phyloP scores from a whole-genome alignment of 257 asterid genomes.

The Salvia hispanica region DNA sequence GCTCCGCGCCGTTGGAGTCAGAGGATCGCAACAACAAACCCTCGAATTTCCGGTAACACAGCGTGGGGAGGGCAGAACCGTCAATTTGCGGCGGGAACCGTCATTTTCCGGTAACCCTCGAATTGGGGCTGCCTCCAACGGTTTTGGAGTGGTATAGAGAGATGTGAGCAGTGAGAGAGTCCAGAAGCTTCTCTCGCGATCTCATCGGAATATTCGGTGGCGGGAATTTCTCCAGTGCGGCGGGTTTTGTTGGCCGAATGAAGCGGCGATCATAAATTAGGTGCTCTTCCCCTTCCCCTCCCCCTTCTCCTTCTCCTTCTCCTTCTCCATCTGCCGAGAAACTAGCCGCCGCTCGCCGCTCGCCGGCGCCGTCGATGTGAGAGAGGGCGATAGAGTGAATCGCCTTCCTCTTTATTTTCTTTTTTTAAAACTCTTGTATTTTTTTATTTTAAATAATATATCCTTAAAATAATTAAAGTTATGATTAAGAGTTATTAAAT shows the following conservation, averaged over 20 bases:
- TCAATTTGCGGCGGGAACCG: constrained; percentile 50
- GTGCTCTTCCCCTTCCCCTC: too few relatives aligned
- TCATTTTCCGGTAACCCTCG: too few relatives aligned
- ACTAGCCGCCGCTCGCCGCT: too few relatives aligned
- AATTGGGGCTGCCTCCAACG: constrained; percentile 33
- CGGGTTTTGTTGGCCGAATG: constrained; percentile 18
- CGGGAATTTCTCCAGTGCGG: constrained; percentile 30
- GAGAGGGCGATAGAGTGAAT: too few relatives aligned
- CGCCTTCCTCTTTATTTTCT: too few relatives aligned
- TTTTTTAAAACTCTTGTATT: too few relatives aligned
- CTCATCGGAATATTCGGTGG: constrained; percentile 36
- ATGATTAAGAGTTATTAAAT: too few relatives aligned
- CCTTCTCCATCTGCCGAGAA: too few relatives aligned
- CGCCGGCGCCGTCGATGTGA: too few relatives aligned
- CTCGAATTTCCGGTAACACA: constrained; percentile 71
- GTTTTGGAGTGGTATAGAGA: constrained; percentile 68
- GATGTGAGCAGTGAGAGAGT: constrained; percentile 82
- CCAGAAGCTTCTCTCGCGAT: constrained; percentile 64
- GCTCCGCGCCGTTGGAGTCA: constrained; percentile 46
- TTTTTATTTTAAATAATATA: too few relatives aligned
- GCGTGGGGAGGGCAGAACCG: constrained; percentile 64
- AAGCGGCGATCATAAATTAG: constrained; percentile 30
- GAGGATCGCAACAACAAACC: constrained; percentile 64
- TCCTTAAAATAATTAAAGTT: too few relatives aligned
- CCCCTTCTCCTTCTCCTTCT: too few relatives aligned